These are phyloP conservation scores for Beauveria australis DNA, from an alignment of 2,329 filamentous ascomycete genomes.

Conservation along the genomic window DNA sequence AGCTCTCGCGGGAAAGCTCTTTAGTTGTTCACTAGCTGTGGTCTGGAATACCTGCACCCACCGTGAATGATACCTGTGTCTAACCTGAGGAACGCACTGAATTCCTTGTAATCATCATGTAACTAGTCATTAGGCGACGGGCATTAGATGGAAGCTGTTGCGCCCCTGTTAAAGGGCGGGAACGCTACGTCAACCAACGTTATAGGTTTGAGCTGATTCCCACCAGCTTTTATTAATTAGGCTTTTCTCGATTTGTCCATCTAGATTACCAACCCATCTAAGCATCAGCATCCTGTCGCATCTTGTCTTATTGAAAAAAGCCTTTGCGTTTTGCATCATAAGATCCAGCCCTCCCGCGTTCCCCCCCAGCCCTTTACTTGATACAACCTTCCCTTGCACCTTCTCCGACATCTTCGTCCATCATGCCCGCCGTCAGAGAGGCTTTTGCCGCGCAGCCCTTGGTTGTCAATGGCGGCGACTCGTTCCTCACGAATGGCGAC, in stretches of 20 bases:
- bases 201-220: neutral
- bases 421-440: constrained; percentile 12
- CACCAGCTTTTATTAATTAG: neutral
- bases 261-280: constrained; percentile 10
- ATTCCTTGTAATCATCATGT: neutral
- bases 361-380: neutral
- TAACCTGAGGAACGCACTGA: neutral
- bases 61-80: constrained; percentile 2
- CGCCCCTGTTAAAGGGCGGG: neutral
- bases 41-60: neutral
- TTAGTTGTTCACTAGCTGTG: neutral
- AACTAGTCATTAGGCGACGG: neutral
- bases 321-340: no score
- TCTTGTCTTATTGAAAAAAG: neutral
- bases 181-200: neutral
- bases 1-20: neutral
- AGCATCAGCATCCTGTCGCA: neutral
- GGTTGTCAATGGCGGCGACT: neutral
- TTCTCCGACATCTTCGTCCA: neutral
- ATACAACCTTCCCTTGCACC: neutral
- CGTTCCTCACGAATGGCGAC: neutral
- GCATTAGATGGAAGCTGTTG: neutral
- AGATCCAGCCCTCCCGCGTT: neutral
- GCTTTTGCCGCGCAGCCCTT: constrained; percentile 12
- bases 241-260: neutral